Conservation (phyloP, 441 rosid genomes). For the Pelargonium myrrhifolium region DNA sequence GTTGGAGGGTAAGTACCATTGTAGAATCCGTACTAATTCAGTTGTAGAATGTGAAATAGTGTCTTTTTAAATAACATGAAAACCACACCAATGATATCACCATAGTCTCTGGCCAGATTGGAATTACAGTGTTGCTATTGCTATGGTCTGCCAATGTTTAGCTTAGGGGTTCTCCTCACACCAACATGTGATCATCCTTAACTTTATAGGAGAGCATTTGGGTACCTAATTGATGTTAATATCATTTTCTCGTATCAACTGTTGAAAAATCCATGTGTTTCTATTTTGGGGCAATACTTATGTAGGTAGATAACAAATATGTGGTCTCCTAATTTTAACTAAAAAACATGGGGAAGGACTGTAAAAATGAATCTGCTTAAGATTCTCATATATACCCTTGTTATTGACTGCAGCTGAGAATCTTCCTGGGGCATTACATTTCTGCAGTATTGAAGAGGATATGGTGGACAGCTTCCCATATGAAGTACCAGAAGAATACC, state of each 20-base stretch:
- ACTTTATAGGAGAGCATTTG: too few species aligned
- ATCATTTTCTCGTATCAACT: too few species aligned
- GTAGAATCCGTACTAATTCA: constrained; percentile 7
- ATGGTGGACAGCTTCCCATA: constrained; percentile 94
- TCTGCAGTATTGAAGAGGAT: constrained; percentile 99
- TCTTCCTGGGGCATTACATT: constrained; percentile 99
- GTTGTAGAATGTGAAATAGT: neutral
- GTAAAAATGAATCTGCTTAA: constrained; percentile 31
- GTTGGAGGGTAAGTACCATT: constrained; percentile 64
- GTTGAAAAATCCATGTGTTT: too few species aligned
- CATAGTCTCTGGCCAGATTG: too few species aligned
- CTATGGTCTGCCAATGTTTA: too few species aligned
- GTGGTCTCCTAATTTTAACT: constrained; percentile 12
- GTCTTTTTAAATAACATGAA: neutral
- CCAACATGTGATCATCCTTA: too few species aligned
- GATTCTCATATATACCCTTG: constrained; percentile 75
- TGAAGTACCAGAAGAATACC: constrained; percentile 82
- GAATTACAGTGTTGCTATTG: too few species aligned
- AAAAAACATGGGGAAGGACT: constrained; percentile 26
- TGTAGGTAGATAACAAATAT: neutral
- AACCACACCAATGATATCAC: neutral
- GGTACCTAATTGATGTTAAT: too few species aligned
- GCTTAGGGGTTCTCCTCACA: too few species aligned
- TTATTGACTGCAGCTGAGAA: constrained; percentile 99
- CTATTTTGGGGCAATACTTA: too few species aligned